Conservation (phyloP, 2,329 filamentous ascomycete species). For the Fusarium sp. region DNA sequence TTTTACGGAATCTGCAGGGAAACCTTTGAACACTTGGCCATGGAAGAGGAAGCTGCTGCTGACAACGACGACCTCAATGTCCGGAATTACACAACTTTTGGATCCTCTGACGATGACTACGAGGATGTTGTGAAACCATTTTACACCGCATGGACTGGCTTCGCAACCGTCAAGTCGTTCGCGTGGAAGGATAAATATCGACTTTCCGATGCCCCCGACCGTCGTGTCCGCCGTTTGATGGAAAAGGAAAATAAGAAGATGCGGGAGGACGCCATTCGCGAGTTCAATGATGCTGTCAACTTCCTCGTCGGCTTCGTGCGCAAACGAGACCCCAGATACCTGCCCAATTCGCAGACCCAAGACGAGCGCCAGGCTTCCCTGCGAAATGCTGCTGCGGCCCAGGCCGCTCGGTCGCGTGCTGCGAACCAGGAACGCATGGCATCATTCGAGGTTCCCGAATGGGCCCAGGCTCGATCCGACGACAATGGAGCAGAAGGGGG, state of each 20-base stretch:
- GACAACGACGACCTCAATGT: conserved; percentile 71
- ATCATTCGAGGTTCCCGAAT: conserved; percentile 74
- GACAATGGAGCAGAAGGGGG: conserved; percentile 61
- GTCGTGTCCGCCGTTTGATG: conserved; percentile 83
- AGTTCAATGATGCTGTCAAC: conserved; percentile 93
- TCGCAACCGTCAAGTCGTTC: conserved; percentile 86
- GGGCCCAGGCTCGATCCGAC: conserved; percentile 72
- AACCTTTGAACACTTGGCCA: conserved; percentile 81
- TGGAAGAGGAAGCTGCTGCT: conserved; percentile 81
- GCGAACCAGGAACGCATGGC: conserved; percentile 81
- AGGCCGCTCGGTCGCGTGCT: conserved; percentile 84
- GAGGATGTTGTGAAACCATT: conserved; percentile 83
- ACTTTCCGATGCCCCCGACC: conserved; percentile 86
- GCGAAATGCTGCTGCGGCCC: conserved; percentile 81
- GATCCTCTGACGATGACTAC: conserved; percentile 77
- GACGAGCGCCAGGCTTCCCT: conserved; percentile 82
- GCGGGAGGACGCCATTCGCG: conserved; percentile 82
- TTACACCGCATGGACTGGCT: conserved; percentile 82
- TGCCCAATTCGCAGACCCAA: conserved; percentile 79
- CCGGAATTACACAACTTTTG: conserved; percentile 83
- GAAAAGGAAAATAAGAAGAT: conserved; percentile 93
- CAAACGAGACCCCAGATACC: conserved; percentile 89
- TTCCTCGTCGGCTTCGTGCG: conserved; percentile 88
- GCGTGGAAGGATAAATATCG: conserved; percentile 90
- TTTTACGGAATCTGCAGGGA: conserved; percentile 86